Evolutionary conservation across 805 yeast species (phyloP), one percentile per base, ranked within the genome.

Genomic region (Schwanniomyces sp.): DNA sequence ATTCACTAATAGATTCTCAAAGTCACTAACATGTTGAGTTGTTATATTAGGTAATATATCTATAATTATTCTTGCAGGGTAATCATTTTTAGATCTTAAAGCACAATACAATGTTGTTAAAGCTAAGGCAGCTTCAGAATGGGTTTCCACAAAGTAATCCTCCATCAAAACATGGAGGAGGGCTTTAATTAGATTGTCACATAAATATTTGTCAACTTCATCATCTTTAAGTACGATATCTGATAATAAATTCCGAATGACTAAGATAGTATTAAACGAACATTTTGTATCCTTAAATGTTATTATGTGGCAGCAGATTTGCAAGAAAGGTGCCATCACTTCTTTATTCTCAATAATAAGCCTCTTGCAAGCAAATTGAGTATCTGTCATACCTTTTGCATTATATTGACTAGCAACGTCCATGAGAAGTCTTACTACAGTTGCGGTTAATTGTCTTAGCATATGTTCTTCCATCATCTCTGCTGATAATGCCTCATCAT

Each of bases 401-500:
- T 88, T 79, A 45, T 81, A 78, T 64, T 91, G 97, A 1, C 96
- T 95, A 28, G 88, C 87, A 42, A 91, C 74, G 62, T 92, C 98
- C 66, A 91, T 88, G 52, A 94, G 67, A 59, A 91, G 76, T 49
- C 97, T 75, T 45, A 86, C 96, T 9, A 89, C 89, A 3, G 95
- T 91, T 1, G 96, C 96, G 0, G 98, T 91, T 34, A 94, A 78
- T 63, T 94, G 98, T 55, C 99, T 76, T 50, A 92, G 72, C 74
- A 92, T 79, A 65, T 92, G 96, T 63, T 94, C 99, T 56, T 92
- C 97, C 88, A 94, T 86, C 95, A 94, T 94, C 62, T 94, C 99
- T 55, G 91, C 97, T n/a, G 94, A 85, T 58, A 92, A 75, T 21
- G 90, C 88, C 44, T 84, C 91, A 56, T 91, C 96, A 51, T 83